Percentiles rank a stretch among this genome's conserved stretches.
Evolutionary conservation across 768 basidiomycete genomes (phyloP).

Genomic region (Auricularia sp.): DNA sequence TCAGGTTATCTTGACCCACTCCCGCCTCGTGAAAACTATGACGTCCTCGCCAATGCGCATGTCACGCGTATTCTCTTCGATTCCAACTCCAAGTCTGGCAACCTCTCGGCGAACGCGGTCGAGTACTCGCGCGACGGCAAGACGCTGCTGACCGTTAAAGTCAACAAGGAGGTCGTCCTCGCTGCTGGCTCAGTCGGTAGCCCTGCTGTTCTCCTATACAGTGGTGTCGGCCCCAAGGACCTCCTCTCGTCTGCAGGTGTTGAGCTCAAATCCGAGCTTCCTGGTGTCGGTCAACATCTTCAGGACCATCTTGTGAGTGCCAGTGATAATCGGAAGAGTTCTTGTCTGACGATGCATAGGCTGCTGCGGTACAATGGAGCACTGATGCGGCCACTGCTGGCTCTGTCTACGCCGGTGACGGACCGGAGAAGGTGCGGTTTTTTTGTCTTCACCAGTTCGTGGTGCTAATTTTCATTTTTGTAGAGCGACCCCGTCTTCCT

Average conservation of each 20-base stretch:
- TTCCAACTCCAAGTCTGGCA: constrained; percentile 18
- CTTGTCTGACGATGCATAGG: not conserved
- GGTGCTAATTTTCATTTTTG: too few species aligned
- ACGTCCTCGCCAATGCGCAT: constrained; percentile 49
- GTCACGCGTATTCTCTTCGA: constrained; percentile 45
- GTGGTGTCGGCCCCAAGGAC: constrained; percentile 48
- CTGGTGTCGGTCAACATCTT: constrained; percentile 52
- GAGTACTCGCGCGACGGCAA: constrained; percentile 34
- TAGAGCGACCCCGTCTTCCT: constrained; percentile 22
- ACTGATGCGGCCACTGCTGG: constrained; percentile 16
- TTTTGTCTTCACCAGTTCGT: not conserved
- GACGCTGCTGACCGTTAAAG: constrained; percentile 32
- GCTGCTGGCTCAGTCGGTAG: constrained; percentile 40
- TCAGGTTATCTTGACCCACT: constrained; percentile 57
- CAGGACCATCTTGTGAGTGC: constrained; percentile 40
- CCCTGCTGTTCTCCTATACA: constrained; percentile 45
- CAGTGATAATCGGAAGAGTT: too few species aligned
- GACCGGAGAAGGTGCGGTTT: constrained; percentile 12
- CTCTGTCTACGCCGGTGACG: constrained; percentile 20
- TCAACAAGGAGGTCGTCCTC: constrained; percentile 50
- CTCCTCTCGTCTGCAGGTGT: constrained; percentile 39
- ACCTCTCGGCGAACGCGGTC: constrained; percentile 34
- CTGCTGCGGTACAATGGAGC: not conserved
- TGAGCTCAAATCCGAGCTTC: constrained; percentile 25
- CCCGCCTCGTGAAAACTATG: constrained; percentile 50